These are phyloP conservation scores for Colletotrichum tropicale DNA, from an alignment of 2,329 filamentous ascomycete species.

Conservation along the genomic window DNA sequence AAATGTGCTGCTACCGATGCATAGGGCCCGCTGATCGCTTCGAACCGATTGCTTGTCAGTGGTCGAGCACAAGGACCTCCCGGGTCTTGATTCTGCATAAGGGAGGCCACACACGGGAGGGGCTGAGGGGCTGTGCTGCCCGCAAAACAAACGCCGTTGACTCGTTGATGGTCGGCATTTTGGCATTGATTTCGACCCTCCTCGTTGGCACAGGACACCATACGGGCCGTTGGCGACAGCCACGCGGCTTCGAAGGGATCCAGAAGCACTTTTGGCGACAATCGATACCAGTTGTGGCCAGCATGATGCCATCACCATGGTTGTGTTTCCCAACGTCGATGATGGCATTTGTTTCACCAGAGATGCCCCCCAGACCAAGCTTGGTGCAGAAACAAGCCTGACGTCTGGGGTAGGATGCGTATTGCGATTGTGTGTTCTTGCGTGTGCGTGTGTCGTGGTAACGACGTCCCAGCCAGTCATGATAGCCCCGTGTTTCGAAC, in stretches of 20 bases:
- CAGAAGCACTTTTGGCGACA: not conserved
- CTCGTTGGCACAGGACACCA: slow-evolving; percentile 2
- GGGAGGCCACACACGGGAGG: not conserved
- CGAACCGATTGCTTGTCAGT: slow-evolving; percentile 9
- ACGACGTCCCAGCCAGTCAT: not conserved
- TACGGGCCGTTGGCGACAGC: not conserved
- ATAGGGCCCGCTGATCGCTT: slow-evolving; percentile 19
- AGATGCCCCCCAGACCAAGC: not conserved
- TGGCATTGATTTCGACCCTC: slow-evolving; percentile 13
- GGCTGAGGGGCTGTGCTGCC: slow-evolving; percentile 20
- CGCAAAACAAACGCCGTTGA: slow-evolving; percentile 10
- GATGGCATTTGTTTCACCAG: slow-evolving; percentile 10
- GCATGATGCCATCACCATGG: slow-evolving; percentile 9
- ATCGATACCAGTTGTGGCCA: not conserved
- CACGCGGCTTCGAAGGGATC: slow-evolving; percentile 2
- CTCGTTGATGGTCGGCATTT: slow-evolving; percentile 14
- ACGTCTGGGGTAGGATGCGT: not conserved
- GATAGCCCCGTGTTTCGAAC: slow-evolving; percentile 16
- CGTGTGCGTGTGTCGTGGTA: not conserved
- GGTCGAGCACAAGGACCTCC: not conserved
- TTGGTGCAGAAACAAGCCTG: not conserved
- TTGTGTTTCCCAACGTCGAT: not conserved
- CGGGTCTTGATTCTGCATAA: slow-evolving; percentile 6
- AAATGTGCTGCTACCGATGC: slow-evolving; percentile 16
- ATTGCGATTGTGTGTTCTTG: not conserved